Percentiles rank a stretch among this genome's conserved stretches.
Conservation (phyloP, 2,329 filamentous ascomycete genomes). For the Calonectria naviculata region DNA sequence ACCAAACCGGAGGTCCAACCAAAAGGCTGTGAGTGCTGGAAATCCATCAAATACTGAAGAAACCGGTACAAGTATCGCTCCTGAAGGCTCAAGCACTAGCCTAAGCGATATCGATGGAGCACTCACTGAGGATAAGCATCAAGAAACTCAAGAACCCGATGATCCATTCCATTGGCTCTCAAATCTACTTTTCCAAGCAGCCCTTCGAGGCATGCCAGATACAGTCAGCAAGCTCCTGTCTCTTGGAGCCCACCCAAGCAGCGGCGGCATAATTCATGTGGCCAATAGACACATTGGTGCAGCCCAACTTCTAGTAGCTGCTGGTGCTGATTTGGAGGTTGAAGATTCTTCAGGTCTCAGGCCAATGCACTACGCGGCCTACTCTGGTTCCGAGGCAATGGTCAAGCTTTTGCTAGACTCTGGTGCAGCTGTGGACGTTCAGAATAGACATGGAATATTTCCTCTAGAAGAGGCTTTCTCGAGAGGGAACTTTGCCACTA, state of each 20-base stretch:
- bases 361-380: background rate
- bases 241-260: background rate
- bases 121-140: background rate
- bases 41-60: too few relatives aligned
- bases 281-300: background rate
- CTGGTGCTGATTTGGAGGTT: background rate
- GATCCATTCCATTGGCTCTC: background rate
- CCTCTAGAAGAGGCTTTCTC: background rate
- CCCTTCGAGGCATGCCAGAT: background rate
- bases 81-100: background rate
- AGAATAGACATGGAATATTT: background rate
- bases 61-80: background rate
- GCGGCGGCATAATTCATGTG: background rate
- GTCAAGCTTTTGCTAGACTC: background rate
- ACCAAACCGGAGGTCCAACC: background rate
- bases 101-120: background rate
- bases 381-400: background rate
- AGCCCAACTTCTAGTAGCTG: background rate
- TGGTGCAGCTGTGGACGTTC: background rate
- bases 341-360: background rate
- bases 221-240: background rate
- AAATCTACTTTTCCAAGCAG: background rate
- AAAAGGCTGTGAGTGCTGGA: too few relatives aligned
- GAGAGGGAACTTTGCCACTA: background rate
- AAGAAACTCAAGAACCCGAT: background rate